A percentile compares a stretch with the other conserved stretches of the same genome.
Evolutionary conservation across 2,329 filamentous ascomycete genomes (phyloP).

Genomic region (Tolypocladium nubicola): DNA sequence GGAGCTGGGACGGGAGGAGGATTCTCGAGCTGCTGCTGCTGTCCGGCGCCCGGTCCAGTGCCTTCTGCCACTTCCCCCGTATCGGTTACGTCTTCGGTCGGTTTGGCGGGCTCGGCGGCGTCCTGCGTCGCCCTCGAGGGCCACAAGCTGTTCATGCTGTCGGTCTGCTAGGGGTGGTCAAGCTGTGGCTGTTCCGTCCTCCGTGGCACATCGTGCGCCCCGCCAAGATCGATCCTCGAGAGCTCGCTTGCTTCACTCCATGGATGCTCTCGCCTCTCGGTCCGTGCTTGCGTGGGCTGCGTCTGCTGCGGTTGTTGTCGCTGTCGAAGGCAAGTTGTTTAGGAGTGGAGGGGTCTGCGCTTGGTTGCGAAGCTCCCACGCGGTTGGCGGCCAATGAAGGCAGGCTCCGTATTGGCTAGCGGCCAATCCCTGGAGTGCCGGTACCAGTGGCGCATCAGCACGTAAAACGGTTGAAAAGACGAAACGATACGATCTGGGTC

Average conservation of each 20-base stretch:
- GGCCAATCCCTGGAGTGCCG: background rate
- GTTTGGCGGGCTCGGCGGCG: constrained; percentile 12
- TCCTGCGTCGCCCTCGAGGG: constrained; percentile 25
- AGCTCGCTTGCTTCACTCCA: background rate
- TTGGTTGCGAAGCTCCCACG: background rate
- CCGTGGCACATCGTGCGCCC: constrained; percentile 8
- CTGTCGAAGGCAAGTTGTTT: background rate
- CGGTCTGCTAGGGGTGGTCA: constrained; percentile 4
- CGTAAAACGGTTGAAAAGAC: background rate
- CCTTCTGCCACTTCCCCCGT: constrained; percentile 24
- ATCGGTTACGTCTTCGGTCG: constrained; percentile 28
- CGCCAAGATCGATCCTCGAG: background rate
- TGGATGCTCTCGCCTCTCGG: background rate
- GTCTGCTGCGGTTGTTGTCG: background rate
- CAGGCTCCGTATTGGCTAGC: background rate
- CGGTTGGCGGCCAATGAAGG: background rate
- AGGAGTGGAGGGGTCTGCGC: background rate
- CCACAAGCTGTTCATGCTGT: constrained; percentile 36
- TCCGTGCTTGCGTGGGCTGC: background rate
- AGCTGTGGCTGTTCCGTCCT: constrained; percentile 1
- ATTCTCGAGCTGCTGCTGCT: constrained; percentile 18
- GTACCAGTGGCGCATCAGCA: background rate
- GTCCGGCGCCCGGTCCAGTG: constrained; percentile 22
- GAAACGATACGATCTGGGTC: too few species aligned
- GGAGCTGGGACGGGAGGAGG: constrained; percentile 12